Evolutionary conservation across 306 rosid species (phyloP), one percentile per base, ranked within the genome.

Genomic region (Gastrolobium bilobum): DNA sequence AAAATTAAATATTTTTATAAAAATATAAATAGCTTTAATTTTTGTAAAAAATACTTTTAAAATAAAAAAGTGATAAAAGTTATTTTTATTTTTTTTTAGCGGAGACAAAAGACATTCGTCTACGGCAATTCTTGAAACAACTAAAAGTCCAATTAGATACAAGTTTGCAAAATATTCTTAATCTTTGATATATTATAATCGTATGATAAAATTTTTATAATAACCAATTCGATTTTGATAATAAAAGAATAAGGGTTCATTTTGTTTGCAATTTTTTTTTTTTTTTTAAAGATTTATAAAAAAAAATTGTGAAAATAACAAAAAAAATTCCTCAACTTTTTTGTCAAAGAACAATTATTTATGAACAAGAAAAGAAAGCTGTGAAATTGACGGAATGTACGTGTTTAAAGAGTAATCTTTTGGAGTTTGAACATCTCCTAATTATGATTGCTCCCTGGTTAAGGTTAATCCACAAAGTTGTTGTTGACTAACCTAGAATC

Each of bases 381-480:
- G 10, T 30, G 75, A 15, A 54, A 40, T 65, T 40, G 75, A 42
- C 53, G 31, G 47, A 75, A 46, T 39, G 1, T 20, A 42, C 52
- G 52, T 52, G 57, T 65, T 42, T 10, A 43, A 66, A 44, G 14
- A 37, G 6, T 7, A 44, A 29, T 66, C 56, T 63, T 14, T 67
- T 67, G 77, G 58, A 81, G 65, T 59, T 75, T 81, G 66, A 42
- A 35, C 10, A 73, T 60, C 39, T 42, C 46, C 10, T 31, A 71
- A 74, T 73, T 10, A 74, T 74, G 35, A 74, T 81, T 37, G 35
- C 39, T 30, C 40, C 10, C 39, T 46, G 46, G 30, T 81, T 68
- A 81, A 71, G 26, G 1, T 56, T 11, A 62, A 69, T 74, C 73
- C 56, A 69, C 68, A 47, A 43, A 69, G 40, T 52, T 76, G 77